Evolutionary conservation across 2,329 filamentous ascomycete genomes (phyloP), one percentile per base, ranked within the genome.

Genomic region (Apiospora malaysiana): DNA sequence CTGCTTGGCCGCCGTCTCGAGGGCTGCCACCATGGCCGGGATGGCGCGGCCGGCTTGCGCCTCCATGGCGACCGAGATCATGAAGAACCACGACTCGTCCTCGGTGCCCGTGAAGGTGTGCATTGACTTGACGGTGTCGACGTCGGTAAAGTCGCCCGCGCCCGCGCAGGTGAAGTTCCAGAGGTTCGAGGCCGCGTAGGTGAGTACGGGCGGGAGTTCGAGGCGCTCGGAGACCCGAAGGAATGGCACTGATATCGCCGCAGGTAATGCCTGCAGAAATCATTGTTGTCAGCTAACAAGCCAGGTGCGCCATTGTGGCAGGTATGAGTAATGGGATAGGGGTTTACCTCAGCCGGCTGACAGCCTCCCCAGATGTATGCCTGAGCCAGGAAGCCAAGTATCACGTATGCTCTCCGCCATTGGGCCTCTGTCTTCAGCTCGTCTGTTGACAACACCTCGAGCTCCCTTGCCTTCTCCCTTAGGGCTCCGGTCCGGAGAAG

Each of bases 41-140:
- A 98, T 91, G 45, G 94, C 89, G 0, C 87, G 85, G 0, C 91
- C 94, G 0, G 92, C 94, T 66, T 91, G 88, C 45, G 94, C 92
- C 82, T 98, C 95, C 79, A 98, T 97, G 23, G 95, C 94, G 0
- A 96, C 92, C 0, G 94, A 97, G 72, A 98, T 88, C 47, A 96
- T 86, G 76, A 95, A 95, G 82, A 98, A 98, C 95, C 95, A 98
- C 76, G 94, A 94, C 81, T 98, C 95, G 75, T 97, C 94, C 68
- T 92, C 83, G 9, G 94, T 96, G 37, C 94, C 95, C 5, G 94
- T 98, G 77, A 97, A 96, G 16, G 95, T 97, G 77, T 92, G 88
- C 12, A 95, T 86, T 0, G 91, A 92, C 25, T 87, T 85, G 14
- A 98, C 85, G 68, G 92, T 90, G 71, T 93, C 88, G 12, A 95